A percentile compares a stretch with the other conserved stretches of the same genome.
phyloP scores from a whole-genome alignment of 2,329 filamentous ascomycete genomes.

The Aspergillus latus region DNA sequence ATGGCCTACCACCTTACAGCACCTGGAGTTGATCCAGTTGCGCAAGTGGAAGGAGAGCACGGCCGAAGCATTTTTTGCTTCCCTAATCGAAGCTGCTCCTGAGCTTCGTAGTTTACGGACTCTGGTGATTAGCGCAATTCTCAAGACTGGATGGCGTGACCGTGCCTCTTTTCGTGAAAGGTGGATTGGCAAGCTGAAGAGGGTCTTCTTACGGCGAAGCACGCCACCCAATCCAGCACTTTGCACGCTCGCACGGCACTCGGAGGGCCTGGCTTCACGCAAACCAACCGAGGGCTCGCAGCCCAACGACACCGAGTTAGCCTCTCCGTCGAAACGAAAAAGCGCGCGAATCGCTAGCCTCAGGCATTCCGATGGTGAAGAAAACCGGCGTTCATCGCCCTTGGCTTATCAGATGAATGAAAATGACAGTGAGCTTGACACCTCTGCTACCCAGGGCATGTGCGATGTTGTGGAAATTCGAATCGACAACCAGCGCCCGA shows the following conservation, averaged over 20 bases:
- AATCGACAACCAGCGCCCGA: slow-evolving; percentile 63
- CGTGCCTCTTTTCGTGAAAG: slow-evolving; percentile 74
- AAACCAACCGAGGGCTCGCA: not conserved
- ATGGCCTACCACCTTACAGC: slow-evolving; percentile 73
- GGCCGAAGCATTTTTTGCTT: slow-evolving; percentile 75
- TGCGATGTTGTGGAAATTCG: slow-evolving; percentile 60
- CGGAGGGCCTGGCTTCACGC: slow-evolving; percentile 7
- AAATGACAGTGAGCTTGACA: slow-evolving; percentile 11
- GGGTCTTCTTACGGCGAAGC: slow-evolving; percentile 42
- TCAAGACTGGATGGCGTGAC: slow-evolving; percentile 77
- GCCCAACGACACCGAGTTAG: slow-evolving; percentile 4
- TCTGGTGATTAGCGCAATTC: slow-evolving; percentile 71
- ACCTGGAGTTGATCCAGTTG: slow-evolving; percentile 73
- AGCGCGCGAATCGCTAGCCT: slow-evolving; percentile 40
- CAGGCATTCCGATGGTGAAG: slow-evolving; percentile 28
- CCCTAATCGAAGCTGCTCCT: slow-evolving; percentile 70
- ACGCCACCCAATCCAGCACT: slow-evolving; percentile 31
- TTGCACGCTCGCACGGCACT: slow-evolving; percentile 25
- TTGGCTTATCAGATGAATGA: slow-evolving; percentile 14
- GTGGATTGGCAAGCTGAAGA: slow-evolving; percentile 71
- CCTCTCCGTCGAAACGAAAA: slow-evolving; percentile 36
- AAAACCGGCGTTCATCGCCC: slow-evolving; percentile 16
- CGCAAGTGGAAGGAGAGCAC: slow-evolving; percentile 69
- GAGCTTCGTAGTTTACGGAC: slow-evolving; percentile 66
- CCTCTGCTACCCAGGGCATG: slow-evolving; percentile 52